Conservation (phyloP, 129 eudicot genomes). For the Smallanthus sonchifolius region DNA sequence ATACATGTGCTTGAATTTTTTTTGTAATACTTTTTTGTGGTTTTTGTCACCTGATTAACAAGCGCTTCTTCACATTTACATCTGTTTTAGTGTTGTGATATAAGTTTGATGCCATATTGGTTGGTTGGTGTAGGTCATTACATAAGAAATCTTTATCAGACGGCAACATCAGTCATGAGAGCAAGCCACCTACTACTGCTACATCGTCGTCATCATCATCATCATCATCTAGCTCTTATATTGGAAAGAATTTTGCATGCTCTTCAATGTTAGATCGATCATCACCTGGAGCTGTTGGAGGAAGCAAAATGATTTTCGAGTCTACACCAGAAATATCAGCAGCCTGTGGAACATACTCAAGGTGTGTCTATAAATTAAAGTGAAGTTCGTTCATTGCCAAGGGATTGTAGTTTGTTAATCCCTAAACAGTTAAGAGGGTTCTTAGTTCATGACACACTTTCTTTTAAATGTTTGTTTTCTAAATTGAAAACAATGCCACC, state of each 20-base stretch:
- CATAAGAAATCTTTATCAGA: constrained; percentile 72
- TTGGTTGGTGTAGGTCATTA: constrained; percentile 39
- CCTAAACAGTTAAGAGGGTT: not conserved
- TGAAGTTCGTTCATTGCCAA: not conserved
- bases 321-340: constrained; percentile 58
- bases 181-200: constrained; percentile 22
- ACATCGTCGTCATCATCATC: not conserved
- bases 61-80: not conserved
- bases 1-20: constrained; percentile 1
- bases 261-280: constrained; percentile 38
- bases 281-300: constrained; percentile 7
- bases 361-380: constrained; percentile 32
- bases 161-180: constrained; percentile 56
- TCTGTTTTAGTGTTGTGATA: not conserved
- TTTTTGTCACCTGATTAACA: not conserved
- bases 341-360: constrained; percentile 45
- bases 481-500: not conserved
- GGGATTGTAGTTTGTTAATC: not conserved
- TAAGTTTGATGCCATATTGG: constrained; percentile 11
- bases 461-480: not conserved
- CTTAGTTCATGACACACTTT: not conserved
- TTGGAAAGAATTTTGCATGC: constrained; percentile 23
- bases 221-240: constrained; percentile 26
- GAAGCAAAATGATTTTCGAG: constrained; percentile 39
- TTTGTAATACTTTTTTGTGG: not conserved